Conservation (phyloP, 495 filamentous ascomycete genomes). For the Stereocaulon alpinum region DNA sequence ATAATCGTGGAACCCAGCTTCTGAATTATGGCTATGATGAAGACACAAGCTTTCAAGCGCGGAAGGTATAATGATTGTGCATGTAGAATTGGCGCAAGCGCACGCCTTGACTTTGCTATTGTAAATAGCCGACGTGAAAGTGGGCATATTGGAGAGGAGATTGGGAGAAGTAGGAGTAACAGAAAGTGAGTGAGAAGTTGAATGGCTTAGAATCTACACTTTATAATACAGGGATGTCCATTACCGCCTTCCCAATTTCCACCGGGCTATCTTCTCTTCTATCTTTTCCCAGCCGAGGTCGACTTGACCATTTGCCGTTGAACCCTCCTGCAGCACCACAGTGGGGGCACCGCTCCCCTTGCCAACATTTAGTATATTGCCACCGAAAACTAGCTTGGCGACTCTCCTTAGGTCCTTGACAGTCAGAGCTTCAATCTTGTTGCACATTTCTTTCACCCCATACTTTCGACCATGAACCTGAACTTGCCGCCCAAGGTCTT, state of each 20-base stretch:
- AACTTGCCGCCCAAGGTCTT: conserved; percentile 91
- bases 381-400: conserved; percentile 69
- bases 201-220: conserved; percentile 1
- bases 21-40: too few species aligned
- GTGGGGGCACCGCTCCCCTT: conserved; percentile 83
- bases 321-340: conserved; percentile 80
- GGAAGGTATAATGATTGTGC: too few species aligned
- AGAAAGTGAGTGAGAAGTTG: neutral
- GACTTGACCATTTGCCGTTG: conserved; percentile 40
- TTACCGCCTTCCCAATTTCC: conserved; percentile 67
- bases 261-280: conserved; percentile 70
- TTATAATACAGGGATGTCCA: neutral
- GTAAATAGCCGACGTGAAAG: too few species aligned
- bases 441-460: conserved; percentile 86
- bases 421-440: conserved; percentile 70
- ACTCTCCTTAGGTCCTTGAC: conserved; percentile 76
- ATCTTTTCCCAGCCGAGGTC: conserved; percentile 75
- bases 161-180: too few species aligned
- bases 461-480: conserved; percentile 91
- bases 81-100: too few species aligned
- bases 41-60: too few species aligned
- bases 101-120: too few species aligned
- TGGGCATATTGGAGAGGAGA: too few species aligned
- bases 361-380: conserved; percentile 64
- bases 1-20: too few species aligned